phyloP scores from a whole-genome alignment of 345 rosid genomes.

The Excoecaria cochinchinensis region DNA sequence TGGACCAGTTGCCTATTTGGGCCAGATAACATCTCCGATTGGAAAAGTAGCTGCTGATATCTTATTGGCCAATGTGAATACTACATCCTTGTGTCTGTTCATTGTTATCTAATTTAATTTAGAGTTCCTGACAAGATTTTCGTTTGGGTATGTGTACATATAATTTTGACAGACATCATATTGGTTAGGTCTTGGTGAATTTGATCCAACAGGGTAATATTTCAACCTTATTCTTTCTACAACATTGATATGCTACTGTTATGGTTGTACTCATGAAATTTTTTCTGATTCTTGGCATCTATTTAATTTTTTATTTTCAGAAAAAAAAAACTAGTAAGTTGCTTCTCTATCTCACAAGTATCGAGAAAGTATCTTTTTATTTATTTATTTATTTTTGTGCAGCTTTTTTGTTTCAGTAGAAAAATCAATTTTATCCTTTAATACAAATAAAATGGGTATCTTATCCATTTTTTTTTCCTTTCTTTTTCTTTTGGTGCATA shows the following conservation, averaged over 20 bases:
- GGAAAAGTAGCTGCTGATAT: conserved; percentile 34
- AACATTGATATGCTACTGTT: neutral
- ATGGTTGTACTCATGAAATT: neutral
- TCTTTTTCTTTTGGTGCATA: too few relatives aligned
- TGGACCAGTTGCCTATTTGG: conserved; percentile 38
- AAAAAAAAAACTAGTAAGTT: neutral
- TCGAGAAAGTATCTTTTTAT: neutral
- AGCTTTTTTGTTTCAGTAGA: too few relatives aligned
- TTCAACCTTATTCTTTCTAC: neutral
- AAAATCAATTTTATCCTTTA: too few relatives aligned
- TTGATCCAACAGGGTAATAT: conserved; percentile 39
- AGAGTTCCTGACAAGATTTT: neutral
- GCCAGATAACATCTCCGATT: conserved; percentile 24
- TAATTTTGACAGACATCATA: conserved; percentile 34
- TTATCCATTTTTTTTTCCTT: too few relatives aligned
- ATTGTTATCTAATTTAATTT: neutral
- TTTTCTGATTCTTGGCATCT: neutral
- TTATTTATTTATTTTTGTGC: neutral
- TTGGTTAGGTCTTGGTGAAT: conserved; percentile 38
- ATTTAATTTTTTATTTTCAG: neutral
- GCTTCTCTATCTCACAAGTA: too few relatives aligned
- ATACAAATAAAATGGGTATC: too few relatives aligned
- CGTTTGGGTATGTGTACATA: neutral
- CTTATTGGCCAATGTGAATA: conserved; percentile 28
- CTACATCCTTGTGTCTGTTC: neutral